Evolutionary conservation across 1,284 basidiomycete species (phyloP), one percentile per base, ranked within the genome.

Genomic region (Ganoderma leucocontextum): DNA sequence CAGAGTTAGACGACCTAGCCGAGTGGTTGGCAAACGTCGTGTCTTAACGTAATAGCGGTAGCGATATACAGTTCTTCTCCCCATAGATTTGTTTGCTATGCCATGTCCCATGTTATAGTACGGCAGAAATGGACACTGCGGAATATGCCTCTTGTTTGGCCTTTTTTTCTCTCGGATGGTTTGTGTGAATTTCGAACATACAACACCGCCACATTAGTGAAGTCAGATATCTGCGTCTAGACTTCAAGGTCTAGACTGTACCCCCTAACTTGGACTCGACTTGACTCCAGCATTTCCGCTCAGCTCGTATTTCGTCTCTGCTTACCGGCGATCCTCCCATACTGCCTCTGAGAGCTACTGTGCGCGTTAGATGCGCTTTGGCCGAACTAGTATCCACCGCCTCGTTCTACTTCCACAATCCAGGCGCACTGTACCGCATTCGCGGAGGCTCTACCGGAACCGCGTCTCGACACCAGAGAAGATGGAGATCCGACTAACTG

Each of bases 401-500:
- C 41, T 61, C 22, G 25, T 33, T 13, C 12, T 44, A 12, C 42
- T 39, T 52, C 42, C 33, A 22, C 29, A 9, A n/a, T 42, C 49
- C 44, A 42, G 25, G 52, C 44, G 42, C 35, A 49, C 47, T 49
- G 57, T 38, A 60, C 58, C 39, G 35, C 59, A 67, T 35, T 47
- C 62, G 4, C 58, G 38, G 38, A 22, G 36, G 35, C 61, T 70
- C 47, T 70, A 70, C 59, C 69, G 69, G 72, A 60, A 39, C 7
- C 73, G 71, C 36, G 70, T 75, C 9, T 35, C 33, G 15, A 66
- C 73, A 3, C 77, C 77, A 0, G 63, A 70, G 22, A 75, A 69
- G 15, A 73, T 78, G 68, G 71, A 75, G 44, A 82, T 92, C 70
- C 76, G 81, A 38, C 77, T 95, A 62, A 91, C 88, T 0, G 83